A percentile compares a stretch with the other conserved stretches of the same genome.
Evolutionary conservation across 106 monocot species (phyloP).

Genomic region (Posidonia australis): DNA sequence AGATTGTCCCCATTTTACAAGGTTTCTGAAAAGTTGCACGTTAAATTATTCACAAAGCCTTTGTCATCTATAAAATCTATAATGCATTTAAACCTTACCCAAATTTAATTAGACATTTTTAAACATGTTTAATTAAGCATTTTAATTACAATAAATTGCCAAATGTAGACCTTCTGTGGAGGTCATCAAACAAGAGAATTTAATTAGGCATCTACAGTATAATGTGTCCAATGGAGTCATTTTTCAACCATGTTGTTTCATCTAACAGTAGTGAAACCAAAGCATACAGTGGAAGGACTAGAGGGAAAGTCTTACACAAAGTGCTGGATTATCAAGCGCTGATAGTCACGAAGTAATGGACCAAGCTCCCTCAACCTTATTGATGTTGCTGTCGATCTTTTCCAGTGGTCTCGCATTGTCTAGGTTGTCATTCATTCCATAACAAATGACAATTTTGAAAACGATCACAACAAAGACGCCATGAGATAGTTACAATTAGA

Average conservation of each 20-base stretch:
- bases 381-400: conserved; percentile 41
- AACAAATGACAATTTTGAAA: background rate
- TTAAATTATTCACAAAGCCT: no score
- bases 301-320: conserved; percentile 36
- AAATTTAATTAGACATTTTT: no score
- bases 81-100: no score
- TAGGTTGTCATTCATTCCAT: conserved; percentile 8
- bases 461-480: background rate
- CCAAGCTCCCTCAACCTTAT: conserved; percentile 68
- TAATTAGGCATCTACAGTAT: no score
- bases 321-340: conserved; percentile 53
- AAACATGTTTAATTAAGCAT: no score
- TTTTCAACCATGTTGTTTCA: background rate
- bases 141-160: no score
- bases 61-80: no score
- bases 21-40: no score
- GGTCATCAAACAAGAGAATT: no score
- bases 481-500: conserved; percentile 1
- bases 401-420: conserved; percentile 79
- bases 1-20: no score
- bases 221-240: no score
- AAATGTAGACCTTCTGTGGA: no score
- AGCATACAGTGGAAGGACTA: background rate
- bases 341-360: conserved; percentile 84
- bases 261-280: background rate